Base-by-base conservation (phyloP, 345 rosid species). In the Sisymbrium irio region DNA sequence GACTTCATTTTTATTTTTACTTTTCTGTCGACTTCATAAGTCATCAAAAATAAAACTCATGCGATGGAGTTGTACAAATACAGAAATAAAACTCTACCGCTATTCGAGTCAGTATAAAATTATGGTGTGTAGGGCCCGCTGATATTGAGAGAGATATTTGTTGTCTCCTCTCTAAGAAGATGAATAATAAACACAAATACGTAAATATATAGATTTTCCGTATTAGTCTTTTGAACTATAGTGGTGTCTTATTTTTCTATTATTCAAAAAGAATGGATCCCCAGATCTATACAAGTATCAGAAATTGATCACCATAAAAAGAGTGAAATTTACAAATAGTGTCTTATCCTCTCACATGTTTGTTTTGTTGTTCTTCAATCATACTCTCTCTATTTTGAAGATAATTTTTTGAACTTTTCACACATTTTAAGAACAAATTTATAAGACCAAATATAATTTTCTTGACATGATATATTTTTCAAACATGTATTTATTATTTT, bases 21-120 rank as follows among this genome's bases (percentile, higher is more conserved):
- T 62, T 62, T 30, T 41, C 40, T 63, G 56, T 53, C 76, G 63
- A 72, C 63, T 72, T n/a, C n/a, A n/a, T n/a, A n/a, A n/a, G n/a
- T n/a, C n/a, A n/a, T n/a, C n/a, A n/a, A n/a, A n/a, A n/a, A n/a
- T 0, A 62, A 39, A 39, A 37, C 12, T 37, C 13, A 10, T 11
- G 2, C 39, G 3, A 22, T 22, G 2, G 39, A 36, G 11, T 0
- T 9, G 13, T n/a, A 15, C 0, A 59, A 53, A 25, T 22, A 22
- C 17, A 25, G n/a, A 32, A 17, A 9, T 5, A 57, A 18, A 18
- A 7, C 7, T 69, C 33, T 22, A 55, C 35, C 11, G 19, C 54
- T 33, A 71, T 25, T 56, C 6, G 40, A 42, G 19, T 54, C 41
- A 18, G 22, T 2, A 22, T 14, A 59, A 19, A 46, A 35, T 25